phyloP scores from a whole-genome alignment of 2,329 filamentous ascomycete genomes.

The Fusarium begoniae region DNA sequence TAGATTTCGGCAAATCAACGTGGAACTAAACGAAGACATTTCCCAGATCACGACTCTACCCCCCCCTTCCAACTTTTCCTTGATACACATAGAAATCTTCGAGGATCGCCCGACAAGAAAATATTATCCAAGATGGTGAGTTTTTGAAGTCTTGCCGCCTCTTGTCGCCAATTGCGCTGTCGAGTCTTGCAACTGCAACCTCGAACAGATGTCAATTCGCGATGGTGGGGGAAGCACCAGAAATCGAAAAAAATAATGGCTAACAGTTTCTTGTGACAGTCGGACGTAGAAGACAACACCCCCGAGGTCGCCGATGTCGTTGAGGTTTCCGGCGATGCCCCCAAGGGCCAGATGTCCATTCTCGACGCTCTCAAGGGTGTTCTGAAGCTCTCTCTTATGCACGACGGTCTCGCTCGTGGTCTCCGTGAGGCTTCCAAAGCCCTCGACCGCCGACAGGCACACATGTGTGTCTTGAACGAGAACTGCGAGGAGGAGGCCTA shows the following conservation, averaged over 20 bases:
- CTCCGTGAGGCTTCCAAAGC: slow-evolving; percentile 99
- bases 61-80: slow-evolving; percentile 40
- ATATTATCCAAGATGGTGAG: slow-evolving; percentile 68
- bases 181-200: neutral
- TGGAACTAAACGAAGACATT: slow-evolving; percentile 45
- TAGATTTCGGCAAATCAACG: slow-evolving; percentile 51
- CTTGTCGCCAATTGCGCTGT: slow-evolving; percentile 31
- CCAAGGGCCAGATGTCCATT: slow-evolving; percentile 95
- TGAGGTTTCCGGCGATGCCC: slow-evolving; percentile 92
- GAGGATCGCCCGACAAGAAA: slow-evolving; percentile 73
- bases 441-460: slow-evolving; percentile 96
- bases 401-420: slow-evolving; percentile 98
- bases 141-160: slow-evolving; percentile 30
- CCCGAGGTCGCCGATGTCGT: slow-evolving; percentile 88
- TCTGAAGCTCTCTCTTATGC: slow-evolving; percentile 97
- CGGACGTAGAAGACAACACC: slow-evolving; percentile 99
- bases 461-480: slow-evolving; percentile 99
- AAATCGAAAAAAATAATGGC: slow-evolving; percentile 16
- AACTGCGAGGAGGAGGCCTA: slow-evolving; percentile 99
- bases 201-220: slow-evolving; percentile 10
- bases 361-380: slow-evolving; percentile 99
- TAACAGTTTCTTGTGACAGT: slow-evolving; percentile 63
- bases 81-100: slow-evolving; percentile 63
- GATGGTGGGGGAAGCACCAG: slow-evolving; percentile 12
- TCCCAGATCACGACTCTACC: slow-evolving; percentile 45